A percentile compares a stretch with the other conserved stretches of the same genome.
These are phyloP conservation scores for Plasmodium malariae DNA, from an alignment of 169 alveolate genomes.

Conservation along the genomic window DNA sequence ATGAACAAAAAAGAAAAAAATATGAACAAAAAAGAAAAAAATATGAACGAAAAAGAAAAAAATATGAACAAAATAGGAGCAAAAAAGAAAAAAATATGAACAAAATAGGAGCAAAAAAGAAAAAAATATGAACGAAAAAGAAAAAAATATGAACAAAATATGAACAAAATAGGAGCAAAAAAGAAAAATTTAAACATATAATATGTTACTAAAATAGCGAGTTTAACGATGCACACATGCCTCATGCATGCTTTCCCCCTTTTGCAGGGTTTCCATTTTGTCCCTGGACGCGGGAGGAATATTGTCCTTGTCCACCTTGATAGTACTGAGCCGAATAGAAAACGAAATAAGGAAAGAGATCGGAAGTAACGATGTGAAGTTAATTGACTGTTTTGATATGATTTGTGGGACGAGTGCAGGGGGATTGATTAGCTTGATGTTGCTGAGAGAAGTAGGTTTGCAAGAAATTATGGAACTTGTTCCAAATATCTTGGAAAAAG, in stretches of 20 bases:
- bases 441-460: slow-evolving; percentile 81
- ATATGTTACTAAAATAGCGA: no score
- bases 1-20: neutral
- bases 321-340: slow-evolving; percentile 81
- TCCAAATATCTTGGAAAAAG: slow-evolving; percentile 74
- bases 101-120: no score
- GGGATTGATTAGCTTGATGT: slow-evolving; percentile 83
- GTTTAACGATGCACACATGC: no score
- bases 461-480: slow-evolving; percentile 78
- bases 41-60: no score
- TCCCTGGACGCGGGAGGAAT: slow-evolving; percentile 88
- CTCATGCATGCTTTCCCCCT: no score
- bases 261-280: slow-evolving; percentile 81
- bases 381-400: slow-evolving; percentile 86
- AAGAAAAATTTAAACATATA: no score
- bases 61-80: no score
- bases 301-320: slow-evolving; percentile 83
- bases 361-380: slow-evolving; percentile 77
- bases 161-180: no score
- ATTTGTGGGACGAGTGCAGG: slow-evolving; percentile 89
- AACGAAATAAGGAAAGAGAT: slow-evolving; percentile 77
- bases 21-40: neutral
- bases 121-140: neutral
- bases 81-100: no score
- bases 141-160: no score